phyloP scores from a whole-genome alignment of 108 stramenopile species.

The Aurantiochytrium sp. region DNA sequence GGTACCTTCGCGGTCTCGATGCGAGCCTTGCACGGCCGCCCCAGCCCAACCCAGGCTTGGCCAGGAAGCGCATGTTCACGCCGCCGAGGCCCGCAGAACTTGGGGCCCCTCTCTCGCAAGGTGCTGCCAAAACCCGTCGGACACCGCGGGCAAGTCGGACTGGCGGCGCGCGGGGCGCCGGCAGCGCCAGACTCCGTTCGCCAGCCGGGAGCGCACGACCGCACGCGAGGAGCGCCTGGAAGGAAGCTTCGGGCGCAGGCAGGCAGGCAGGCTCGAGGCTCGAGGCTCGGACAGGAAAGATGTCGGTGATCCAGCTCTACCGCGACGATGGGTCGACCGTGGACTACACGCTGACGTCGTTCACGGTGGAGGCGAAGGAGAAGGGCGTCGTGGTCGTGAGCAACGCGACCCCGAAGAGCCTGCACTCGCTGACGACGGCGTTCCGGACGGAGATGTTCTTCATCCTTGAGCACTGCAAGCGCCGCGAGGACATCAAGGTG shows the following conservation, averaged over 20 bases:
- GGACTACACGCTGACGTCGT: conserved; percentile 3
- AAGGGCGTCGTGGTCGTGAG: background rate
- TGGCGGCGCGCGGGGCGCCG: background rate
- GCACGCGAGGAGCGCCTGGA: too few relatives aligned
- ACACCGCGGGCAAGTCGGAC: too few relatives aligned
- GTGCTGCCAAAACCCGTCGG: too few relatives aligned
- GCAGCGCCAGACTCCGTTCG: background rate
- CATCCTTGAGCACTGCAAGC: background rate
- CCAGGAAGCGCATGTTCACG: too few relatives aligned
- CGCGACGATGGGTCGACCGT: background rate
- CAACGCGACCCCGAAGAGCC: background rate
- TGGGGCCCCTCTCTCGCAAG: too few relatives aligned
- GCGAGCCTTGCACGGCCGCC: too few relatives aligned
- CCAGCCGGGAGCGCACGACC: too few relatives aligned
- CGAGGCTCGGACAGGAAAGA: background rate
- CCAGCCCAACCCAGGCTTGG: too few relatives aligned
- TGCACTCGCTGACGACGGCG: background rate
- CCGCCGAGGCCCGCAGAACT: too few relatives aligned
- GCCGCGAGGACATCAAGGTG: background rate
- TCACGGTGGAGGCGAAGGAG: background rate
- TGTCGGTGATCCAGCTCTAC: background rate
- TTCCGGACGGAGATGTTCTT: background rate
- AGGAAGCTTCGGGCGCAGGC: too few relatives aligned
- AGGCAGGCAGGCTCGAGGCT: too few relatives aligned
- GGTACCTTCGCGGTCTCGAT: too few relatives aligned